Evolutionary conservation across 2,329 filamentous ascomycete genomes (phyloP).

Genomic region (Ophiocordyceps camponoti-rufipedis): DNA sequence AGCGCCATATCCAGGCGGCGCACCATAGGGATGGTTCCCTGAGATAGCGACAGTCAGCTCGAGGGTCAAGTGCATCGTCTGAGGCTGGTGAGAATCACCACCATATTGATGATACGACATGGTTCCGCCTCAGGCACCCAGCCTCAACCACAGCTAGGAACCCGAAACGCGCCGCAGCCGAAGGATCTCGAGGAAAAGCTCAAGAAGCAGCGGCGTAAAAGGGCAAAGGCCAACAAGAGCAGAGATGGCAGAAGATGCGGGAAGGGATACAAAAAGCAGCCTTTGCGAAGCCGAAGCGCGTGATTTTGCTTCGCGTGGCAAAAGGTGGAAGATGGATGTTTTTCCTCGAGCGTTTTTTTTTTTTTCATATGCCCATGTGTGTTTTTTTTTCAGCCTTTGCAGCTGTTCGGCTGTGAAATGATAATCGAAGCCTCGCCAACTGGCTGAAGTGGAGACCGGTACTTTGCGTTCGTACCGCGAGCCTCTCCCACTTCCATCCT

Average conservation of each 20-base stretch:
- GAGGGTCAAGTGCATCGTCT: neutral
- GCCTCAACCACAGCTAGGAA: constrained; percentile 4
- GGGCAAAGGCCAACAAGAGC: neutral
- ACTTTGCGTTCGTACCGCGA: neutral
- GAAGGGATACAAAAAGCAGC: no score
- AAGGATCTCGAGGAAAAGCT: neutral
- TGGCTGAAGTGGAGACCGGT: neutral
- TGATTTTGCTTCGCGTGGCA: no score
- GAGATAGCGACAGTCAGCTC: neutral
- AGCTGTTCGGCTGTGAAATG: neutral
- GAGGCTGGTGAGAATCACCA: constrained; percentile 13
- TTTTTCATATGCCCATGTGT: neutral
- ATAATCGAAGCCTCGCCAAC: neutral
- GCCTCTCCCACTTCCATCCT: neutral
- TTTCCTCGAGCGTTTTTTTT: neutral
- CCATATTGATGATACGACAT: constrained; percentile 48
- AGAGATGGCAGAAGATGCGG: no score
- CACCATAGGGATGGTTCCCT: constrained; percentile 45
- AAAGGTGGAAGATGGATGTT: neutral
- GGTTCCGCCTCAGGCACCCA: constrained; percentile 1
- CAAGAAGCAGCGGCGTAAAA: neutral
- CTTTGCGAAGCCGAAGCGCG: no score
- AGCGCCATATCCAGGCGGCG: constrained; percentile 55
- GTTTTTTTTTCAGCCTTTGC: neutral
- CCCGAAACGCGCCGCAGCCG: neutral